Percentiles rank a stretch among this genome's conserved stretches.
phyloP scores from a whole-genome alignment of 768 basidiomycete species.

The Russula earlei region DNA sequence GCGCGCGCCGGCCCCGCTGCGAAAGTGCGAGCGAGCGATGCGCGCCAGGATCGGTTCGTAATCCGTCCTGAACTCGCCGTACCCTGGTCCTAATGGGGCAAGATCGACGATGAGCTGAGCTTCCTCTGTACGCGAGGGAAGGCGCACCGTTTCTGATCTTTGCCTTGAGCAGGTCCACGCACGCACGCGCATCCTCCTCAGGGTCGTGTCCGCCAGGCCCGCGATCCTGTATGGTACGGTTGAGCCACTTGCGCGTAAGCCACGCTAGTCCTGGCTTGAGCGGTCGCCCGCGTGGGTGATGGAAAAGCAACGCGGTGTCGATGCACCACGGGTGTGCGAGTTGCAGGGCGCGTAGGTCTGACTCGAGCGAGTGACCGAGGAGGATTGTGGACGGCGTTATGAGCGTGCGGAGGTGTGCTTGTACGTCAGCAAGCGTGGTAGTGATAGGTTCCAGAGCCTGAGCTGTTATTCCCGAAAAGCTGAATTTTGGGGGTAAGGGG shows the following conservation, averaged over 20 bases:
- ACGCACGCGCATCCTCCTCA: constrained; percentile 88
- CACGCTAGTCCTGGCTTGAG: constrained; percentile 95
- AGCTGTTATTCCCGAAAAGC: constrained; percentile 91
- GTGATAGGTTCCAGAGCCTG: constrained; percentile 58
- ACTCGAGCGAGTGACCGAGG: constrained; percentile 92
- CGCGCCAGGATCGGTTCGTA: constrained; percentile 85
- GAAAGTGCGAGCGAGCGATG: constrained; percentile 44
- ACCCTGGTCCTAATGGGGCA: constrained; percentile 45
- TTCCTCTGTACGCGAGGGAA: not conserved
- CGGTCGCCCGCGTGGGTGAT: constrained; percentile 89
- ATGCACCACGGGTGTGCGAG: constrained; percentile 81
- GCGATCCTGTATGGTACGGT: constrained; percentile 75
- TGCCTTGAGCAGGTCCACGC: constrained; percentile 71
- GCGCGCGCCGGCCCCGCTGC: constrained; percentile 30
- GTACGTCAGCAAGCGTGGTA: constrained; percentile 73
- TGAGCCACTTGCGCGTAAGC: constrained; percentile 91
- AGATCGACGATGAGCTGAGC: not conserved
- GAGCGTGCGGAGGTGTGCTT: constrained; percentile 54
- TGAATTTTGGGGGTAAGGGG: constrained; percentile 24
- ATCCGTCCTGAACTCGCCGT: constrained; percentile 81
- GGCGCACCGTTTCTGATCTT: constrained; percentile 63
- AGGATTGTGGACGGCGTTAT: constrained; percentile 67
- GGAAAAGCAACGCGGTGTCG: constrained; percentile 84
- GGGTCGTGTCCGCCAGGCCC: constrained; percentile 89
- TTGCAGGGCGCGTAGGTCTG: constrained; percentile 82